Conservation (phyloP, 257 asterid genomes). For the Sherardia arvensis region DNA sequence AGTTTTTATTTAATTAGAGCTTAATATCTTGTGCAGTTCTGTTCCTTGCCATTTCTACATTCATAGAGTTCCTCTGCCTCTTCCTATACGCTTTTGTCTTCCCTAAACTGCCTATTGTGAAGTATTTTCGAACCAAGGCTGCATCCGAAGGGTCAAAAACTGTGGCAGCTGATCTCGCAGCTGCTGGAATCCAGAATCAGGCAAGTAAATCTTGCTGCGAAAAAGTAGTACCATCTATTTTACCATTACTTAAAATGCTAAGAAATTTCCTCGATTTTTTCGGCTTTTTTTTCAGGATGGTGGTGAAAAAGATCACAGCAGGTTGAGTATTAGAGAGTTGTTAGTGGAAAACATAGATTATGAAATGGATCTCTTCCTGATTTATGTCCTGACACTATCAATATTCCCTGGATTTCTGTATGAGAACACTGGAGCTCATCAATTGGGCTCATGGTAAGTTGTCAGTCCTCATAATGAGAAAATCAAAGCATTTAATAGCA, state of each 20-base stretch:
- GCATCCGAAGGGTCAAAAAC: constrained; percentile 81
- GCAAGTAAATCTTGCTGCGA: constrained; percentile 9
- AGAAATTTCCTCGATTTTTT: background rate
- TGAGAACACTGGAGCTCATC: constrained; percentile 75
- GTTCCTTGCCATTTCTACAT: constrained; percentile 55
- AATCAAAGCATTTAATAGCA: background rate
- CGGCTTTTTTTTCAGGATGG: constrained; percentile 23
- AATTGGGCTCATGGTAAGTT: constrained; percentile 74
- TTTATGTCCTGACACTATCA: constrained; percentile 57
- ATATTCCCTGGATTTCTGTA: constrained; percentile 81
- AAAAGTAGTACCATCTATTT: background rate
- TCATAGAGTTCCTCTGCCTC: constrained; percentile 56
- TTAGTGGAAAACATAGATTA: constrained; percentile 52
- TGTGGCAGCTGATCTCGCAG: constrained; percentile 82
- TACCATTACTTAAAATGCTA: background rate
- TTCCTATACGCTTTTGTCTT: constrained; percentile 58
- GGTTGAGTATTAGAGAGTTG: constrained; percentile 49
- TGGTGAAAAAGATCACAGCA: constrained; percentile 20
- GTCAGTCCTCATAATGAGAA: background rate
- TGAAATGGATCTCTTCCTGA: constrained; percentile 40
- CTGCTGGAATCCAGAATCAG: constrained; percentile 48
- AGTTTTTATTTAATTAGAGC: background rate
- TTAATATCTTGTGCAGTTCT: constrained; percentile 36
- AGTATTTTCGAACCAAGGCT: constrained; percentile 64
- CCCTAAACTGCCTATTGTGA: constrained; percentile 59